phyloP scores from a whole-genome alignment of 2,329 filamentous ascomycete genomes.

The Scytalidium lignicola region DNA sequence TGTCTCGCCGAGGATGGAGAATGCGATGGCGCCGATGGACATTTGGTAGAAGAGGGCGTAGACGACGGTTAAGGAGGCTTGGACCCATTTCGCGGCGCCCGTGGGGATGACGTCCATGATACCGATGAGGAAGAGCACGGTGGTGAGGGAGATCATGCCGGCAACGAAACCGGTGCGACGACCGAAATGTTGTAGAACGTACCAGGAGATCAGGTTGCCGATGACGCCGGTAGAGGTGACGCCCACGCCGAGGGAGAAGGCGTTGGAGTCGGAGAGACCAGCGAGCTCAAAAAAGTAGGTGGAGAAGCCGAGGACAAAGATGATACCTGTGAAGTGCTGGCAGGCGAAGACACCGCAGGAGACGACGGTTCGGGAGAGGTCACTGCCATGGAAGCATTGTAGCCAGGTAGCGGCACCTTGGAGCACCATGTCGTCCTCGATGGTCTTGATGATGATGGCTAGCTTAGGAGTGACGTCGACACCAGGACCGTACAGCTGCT shows the following conservation, averaged over 20 bases:
- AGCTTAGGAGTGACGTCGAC: not conserved
- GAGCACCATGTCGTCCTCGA: constrained; percentile 43
- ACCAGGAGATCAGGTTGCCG: constrained; percentile 18
- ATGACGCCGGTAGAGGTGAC: constrained; percentile 32
- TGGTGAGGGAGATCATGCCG: constrained; percentile 27
- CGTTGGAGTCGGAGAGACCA: constrained; percentile 28
- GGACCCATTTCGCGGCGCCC: constrained; percentile 24
- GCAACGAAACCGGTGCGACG: constrained; percentile 12
- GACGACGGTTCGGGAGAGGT: constrained; percentile 17
- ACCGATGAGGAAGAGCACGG: constrained; percentile 28
- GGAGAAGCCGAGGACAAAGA: constrained; percentile 35
- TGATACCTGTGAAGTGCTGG: constrained; percentile 15
- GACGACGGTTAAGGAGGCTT: constrained; percentile 31
- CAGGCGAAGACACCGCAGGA: constrained; percentile 14
- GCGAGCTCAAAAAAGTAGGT: constrained; percentile 44
- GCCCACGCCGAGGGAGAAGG: constrained; percentile 33
- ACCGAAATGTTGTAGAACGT: constrained; percentile 8
- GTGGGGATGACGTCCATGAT: constrained; percentile 27
- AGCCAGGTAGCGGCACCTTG: constrained; percentile 25
- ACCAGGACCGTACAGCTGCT: not conserved
- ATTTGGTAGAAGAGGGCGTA: constrained; percentile 34
- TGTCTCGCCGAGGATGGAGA: constrained; percentile 34
- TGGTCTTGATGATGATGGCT: constrained; percentile 11
- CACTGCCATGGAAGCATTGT: constrained; percentile 18
- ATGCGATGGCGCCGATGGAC: constrained; percentile 36